A percentile compares a stretch with the other conserved stretches of the same genome.
phyloP scores from a whole-genome alignment of 176 grass and related monocot genomes.

The Aegilops tauschii region DNA sequence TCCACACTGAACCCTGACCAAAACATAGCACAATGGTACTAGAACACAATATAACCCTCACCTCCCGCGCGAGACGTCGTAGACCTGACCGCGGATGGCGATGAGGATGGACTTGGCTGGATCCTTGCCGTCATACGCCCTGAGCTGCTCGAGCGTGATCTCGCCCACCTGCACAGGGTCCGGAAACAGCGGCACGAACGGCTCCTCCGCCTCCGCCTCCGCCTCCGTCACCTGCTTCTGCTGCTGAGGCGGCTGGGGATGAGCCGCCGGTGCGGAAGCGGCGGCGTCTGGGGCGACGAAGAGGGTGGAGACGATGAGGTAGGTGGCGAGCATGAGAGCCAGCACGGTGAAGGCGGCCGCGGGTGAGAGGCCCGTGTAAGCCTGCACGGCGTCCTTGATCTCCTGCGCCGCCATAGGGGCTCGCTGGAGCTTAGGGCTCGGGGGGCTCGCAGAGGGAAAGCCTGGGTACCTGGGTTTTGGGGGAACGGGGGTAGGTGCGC shows the following conservation, averaged over 20 bases:
- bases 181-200: conserved; percentile 32
- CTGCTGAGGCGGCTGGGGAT: conserved; percentile 9
- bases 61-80: conserved; percentile 83
- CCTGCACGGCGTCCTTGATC: conserved; percentile 51
- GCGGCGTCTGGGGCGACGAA: conserved; percentile 55
- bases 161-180: conserved; percentile 69
- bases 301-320: conserved; percentile 68
- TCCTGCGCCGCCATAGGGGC: conserved; percentile 24
- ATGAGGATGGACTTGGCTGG: conserved; percentile 75
- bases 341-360: conserved; percentile 78
- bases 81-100: conserved; percentile 82
- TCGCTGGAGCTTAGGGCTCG: not conserved
- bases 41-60: conserved; percentile 21
- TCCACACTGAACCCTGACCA: not conserved
- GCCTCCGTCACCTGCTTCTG: not conserved
- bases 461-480: not conserved
- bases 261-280: not conserved
- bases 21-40: not conserved
- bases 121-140: conserved; percentile 74
- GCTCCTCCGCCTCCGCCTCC: conserved; percentile 2
- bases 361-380: conserved; percentile 82
- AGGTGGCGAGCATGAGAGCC: conserved; percentile 73
- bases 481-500: not conserved
- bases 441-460: not conserved
- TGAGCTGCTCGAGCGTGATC: conserved; percentile 76